Conservation (phyloP, 176 grass and related monocot genomes). For the Luzula sylvatica region DNA sequence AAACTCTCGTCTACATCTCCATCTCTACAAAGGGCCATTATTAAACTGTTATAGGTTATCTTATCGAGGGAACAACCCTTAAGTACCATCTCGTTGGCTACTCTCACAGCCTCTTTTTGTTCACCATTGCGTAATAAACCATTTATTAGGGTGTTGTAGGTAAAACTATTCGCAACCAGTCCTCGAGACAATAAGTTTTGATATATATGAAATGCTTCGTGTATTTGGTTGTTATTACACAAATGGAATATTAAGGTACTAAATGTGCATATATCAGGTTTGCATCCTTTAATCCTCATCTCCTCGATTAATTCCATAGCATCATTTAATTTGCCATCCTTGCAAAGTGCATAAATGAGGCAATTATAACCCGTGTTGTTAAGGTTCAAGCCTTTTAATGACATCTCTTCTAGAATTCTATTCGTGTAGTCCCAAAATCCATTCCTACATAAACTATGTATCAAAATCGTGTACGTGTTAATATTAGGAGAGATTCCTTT, state of each 20-base stretch:
- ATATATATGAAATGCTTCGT: slow-evolving; percentile 52
- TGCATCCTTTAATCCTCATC: slow-evolving; percentile 64
- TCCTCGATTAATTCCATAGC: slow-evolving; percentile 47
- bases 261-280: slow-evolving; percentile 71
- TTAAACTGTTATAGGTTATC: slow-evolving; percentile 74
- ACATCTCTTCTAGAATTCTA: slow-evolving; percentile 47
- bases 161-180: slow-evolving; percentile 55
- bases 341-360: slow-evolving; percentile 65
- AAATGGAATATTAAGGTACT: slow-evolving; percentile 78
- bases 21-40: slow-evolving; percentile 72
- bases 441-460: slow-evolving; percentile 54
- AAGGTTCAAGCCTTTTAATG: slow-evolving; percentile 39
- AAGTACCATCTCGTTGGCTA: slow-evolving; percentile 67
- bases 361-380: slow-evolving; percentile 76
- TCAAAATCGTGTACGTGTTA: slow-evolving; percentile 57
- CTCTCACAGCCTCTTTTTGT: slow-evolving; percentile 51
- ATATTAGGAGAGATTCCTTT: slow-evolving; percentile 43
- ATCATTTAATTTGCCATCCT: slow-evolving; percentile 47
- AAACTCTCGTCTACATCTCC: slow-evolving; percentile 50
- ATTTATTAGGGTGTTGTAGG: slow-evolving; percentile 78
- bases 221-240: slow-evolving; percentile 44
- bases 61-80: slow-evolving; percentile 61
- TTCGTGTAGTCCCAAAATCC: slow-evolving; percentile 59
- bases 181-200: slow-evolving; percentile 57
- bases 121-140: slow-evolving; percentile 41